Evolutionary conservation across 1,139 yeast species (phyloP).

Genomic region (Sugiyamaella novakii): DNA sequence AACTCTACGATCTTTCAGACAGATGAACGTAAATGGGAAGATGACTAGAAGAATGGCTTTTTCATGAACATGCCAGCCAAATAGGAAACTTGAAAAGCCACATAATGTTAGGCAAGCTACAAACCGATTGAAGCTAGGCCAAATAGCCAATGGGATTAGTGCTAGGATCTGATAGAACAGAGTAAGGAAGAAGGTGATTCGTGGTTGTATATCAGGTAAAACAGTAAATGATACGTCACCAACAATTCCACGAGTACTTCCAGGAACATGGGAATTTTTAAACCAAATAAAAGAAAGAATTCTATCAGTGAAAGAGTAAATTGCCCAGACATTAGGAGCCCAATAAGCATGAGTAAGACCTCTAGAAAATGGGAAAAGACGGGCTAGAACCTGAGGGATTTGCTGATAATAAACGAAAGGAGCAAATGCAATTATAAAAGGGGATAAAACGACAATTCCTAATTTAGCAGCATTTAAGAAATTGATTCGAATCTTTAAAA

Average conservation of each 20-base stretch:
- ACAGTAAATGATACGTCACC: constrained; percentile 85
- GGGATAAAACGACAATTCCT: constrained; percentile 63
- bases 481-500: constrained; percentile 42
- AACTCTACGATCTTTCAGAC: constrained; percentile 69
- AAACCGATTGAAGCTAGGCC: constrained; percentile 77
- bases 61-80: constrained; percentile 99
- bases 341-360: constrained; percentile 98
- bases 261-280: constrained; percentile 33
- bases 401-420: constrained; percentile 73
- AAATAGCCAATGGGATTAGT: constrained; percentile 69
- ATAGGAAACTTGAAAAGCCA: constrained; percentile 86
- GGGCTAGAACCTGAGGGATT: constrained; percentile 61
- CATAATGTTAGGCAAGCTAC: constrained; percentile 84
- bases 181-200: constrained; percentile 73
- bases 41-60: constrained; percentile 88
- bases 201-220: constrained; percentile 79
- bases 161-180: constrained; percentile 77
- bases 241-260: constrained; percentile 82
- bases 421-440: constrained; percentile 70
- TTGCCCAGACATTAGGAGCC: constrained; percentile 98
- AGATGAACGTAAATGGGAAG: constrained; percentile 84
- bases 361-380: constrained; percentile 91
- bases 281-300: constrained; percentile 55
- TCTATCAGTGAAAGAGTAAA: constrained; percentile 85
- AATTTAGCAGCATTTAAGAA: constrained; percentile 63